Conservation (phyloP, 129 eudicot species). For the Flaveria bidentis region DNA sequence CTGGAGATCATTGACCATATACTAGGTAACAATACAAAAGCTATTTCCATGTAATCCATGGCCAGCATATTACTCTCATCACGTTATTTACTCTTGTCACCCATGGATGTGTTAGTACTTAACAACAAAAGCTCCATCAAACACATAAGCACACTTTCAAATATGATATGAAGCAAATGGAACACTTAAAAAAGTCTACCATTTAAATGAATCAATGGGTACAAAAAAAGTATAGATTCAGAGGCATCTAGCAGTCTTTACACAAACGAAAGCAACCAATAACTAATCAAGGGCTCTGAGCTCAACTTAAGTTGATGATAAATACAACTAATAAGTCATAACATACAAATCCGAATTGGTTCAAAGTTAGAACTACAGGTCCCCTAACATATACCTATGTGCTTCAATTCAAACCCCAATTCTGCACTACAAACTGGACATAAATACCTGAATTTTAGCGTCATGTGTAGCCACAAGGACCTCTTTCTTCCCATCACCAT, state of each 20-base stretch:
- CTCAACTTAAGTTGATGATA: neutral
- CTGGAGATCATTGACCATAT: slow-evolving; percentile 2
- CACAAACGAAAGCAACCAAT: too few species aligned
- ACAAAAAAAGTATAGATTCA: too few species aligned
- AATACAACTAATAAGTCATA: neutral
- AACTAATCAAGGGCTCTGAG: neutral
- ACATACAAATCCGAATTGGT: neutral
- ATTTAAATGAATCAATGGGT: too few species aligned
- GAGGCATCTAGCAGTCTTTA: too few species aligned
- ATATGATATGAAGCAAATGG: neutral
- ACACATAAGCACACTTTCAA: neutral
- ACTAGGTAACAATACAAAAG: neutral
- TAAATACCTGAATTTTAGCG: slow-evolving; percentile 86
- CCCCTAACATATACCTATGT: slow-evolving; percentile 1
- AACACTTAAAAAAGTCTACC: neutral
- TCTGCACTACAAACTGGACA: too few species aligned
- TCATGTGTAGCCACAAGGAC: slow-evolving; percentile 89
- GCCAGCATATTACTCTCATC: neutral
- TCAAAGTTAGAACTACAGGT: neutral
- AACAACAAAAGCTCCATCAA: neutral
- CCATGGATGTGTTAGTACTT: slow-evolving; percentile 1
- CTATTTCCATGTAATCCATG: neutral
- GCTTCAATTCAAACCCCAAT: slow-evolving; percentile 12
- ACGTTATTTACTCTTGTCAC: slow-evolving; percentile 1
- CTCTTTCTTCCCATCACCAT: slow-evolving; percentile 90